Evolutionary conservation across 371 early-diverging fungal species (phyloP).

Genomic region (Encephalitozoon romaleae): DNA sequence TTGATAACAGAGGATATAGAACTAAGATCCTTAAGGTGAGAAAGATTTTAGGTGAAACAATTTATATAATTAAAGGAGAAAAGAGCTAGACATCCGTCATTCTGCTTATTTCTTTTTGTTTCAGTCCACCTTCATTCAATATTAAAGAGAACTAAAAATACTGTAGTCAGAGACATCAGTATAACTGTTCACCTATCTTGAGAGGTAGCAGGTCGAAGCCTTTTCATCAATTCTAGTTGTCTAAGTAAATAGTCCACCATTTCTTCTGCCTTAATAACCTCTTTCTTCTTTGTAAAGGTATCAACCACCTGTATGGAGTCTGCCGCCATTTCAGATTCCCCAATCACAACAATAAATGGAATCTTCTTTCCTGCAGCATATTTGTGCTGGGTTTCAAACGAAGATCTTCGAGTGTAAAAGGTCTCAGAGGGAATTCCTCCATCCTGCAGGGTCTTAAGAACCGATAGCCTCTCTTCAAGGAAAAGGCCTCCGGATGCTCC

Average conservation of each 20-base stretch:
- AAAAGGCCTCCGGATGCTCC: conserved; percentile 74
- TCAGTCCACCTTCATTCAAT: neutral
- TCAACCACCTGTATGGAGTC: neutral
- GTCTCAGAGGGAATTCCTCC: conserved; percentile 74
- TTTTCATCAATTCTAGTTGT: neutral
- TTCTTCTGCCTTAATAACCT: neutral
- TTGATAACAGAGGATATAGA: conserved; percentile 54
- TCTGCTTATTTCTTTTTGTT: neutral
- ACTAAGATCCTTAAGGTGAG: conserved; percentile 33
- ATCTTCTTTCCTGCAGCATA: conserved; percentile 36
- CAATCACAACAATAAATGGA: conserved; percentile 36
- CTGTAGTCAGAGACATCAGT: neutral
- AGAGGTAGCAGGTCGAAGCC: neutral
- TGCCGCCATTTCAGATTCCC: conserved; percentile 38
- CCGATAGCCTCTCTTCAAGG: conserved; percentile 76
- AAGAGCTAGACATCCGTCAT: neutral
- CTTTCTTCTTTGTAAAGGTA: neutral
- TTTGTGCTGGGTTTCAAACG: conserved; percentile 61
- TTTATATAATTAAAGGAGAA: conserved; percentile 40
- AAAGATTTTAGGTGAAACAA: conserved; percentile 44
- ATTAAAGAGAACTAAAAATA: neutral
- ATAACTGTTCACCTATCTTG: neutral
- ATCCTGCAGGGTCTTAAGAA: conserved; percentile 77
- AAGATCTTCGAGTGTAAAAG: conserved; percentile 78
- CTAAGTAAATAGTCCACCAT: neutral